phyloP scores from a whole-genome alignment of 75 land plant species.

The Adiantum capillusveneris region DNA sequence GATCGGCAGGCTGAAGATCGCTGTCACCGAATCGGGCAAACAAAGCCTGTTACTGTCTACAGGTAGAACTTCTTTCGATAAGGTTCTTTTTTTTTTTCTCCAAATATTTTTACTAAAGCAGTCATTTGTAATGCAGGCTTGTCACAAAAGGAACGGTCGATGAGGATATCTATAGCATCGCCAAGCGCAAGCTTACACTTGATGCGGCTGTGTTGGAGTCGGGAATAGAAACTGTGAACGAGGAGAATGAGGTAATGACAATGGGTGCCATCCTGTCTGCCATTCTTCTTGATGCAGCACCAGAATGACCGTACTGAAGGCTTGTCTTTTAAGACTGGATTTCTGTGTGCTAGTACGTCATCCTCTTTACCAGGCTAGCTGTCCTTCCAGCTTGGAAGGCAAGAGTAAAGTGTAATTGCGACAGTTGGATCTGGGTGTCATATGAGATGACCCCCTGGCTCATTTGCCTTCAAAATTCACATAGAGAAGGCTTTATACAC shows the following conservation, averaged over 20 bases:
- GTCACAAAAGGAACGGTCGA: conserved; percentile 93
- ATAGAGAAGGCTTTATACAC: too few species aligned
- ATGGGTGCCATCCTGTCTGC: conserved; percentile 93
- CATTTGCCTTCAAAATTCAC: too few species aligned
- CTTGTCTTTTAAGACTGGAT: too few species aligned
- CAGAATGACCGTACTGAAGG: too few species aligned
- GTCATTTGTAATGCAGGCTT: conserved; percentile 49
- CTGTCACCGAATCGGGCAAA: conserved; percentile 96
- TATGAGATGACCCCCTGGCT: too few species aligned
- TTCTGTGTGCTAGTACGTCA: too few species aligned
- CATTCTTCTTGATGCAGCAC: conserved; percentile 29
- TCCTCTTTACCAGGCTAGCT: too few species aligned
- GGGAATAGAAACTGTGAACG: conserved; percentile 44
- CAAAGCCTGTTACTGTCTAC: conserved; percentile 87
- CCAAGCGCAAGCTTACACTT: conserved; percentile 76
- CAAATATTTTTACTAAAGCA: neutral
- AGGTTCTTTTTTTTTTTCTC: neutral
- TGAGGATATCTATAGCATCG: conserved; percentile 91
- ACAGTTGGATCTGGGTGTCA: too few species aligned
- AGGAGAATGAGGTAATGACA: conserved; percentile 66
- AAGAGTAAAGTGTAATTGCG: too few species aligned
- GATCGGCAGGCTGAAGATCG: conserved; percentile 99
- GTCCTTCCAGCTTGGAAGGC: too few species aligned
- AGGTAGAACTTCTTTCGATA: conserved; percentile 35
- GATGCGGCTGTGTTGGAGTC: conserved; percentile 96